phyloP scores from a whole-genome alignment of 257 asterid species.

The Fraxinus quadrangulata region DNA sequence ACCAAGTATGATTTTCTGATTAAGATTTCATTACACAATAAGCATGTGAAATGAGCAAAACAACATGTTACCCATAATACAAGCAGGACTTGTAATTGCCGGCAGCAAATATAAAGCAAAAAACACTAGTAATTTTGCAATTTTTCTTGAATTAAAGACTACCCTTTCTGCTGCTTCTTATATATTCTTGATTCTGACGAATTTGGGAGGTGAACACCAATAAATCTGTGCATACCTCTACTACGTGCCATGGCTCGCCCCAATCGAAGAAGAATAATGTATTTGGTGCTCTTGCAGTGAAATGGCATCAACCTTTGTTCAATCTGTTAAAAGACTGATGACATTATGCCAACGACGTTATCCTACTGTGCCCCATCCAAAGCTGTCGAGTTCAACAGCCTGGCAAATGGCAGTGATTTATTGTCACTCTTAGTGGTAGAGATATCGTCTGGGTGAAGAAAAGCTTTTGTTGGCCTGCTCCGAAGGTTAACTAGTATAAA shows the following conservation, averaged over 20 bases:
- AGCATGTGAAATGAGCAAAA: neutral
- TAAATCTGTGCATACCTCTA: neutral
- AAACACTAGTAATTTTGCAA: conserved; percentile 47
- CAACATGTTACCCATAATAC: conserved; percentile 21
- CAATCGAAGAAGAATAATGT: too few species aligned
- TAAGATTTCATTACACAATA: too few species aligned
- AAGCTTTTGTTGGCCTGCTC: conserved; percentile 67
- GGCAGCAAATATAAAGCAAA: conserved; percentile 45
- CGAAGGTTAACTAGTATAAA: conserved; percentile 45
- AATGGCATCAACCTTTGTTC: conserved; percentile 8
- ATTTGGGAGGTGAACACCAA: neutral
- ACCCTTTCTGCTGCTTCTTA: neutral
- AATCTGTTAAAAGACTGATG: conserved; percentile 62
- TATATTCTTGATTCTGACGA: neutral
- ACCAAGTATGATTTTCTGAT: too few species aligned
- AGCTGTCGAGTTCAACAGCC: conserved; percentile 90
- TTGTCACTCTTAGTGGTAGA: conserved; percentile 84
- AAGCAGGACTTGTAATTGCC: conserved; percentile 36
- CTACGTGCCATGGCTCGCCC: neutral
- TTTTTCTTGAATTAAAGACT: conserved; percentile 21
- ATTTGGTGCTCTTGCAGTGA: neutral
- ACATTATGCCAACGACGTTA: conserved; percentile 87
- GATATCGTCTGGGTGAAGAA: conserved; percentile 56
- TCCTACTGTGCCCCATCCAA: conserved; percentile 82
- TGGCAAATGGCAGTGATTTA: conserved; percentile 95